phyloP scores from a whole-genome alignment of 176 grass and related monocot genomes.

The Carex littledalei region DNA sequence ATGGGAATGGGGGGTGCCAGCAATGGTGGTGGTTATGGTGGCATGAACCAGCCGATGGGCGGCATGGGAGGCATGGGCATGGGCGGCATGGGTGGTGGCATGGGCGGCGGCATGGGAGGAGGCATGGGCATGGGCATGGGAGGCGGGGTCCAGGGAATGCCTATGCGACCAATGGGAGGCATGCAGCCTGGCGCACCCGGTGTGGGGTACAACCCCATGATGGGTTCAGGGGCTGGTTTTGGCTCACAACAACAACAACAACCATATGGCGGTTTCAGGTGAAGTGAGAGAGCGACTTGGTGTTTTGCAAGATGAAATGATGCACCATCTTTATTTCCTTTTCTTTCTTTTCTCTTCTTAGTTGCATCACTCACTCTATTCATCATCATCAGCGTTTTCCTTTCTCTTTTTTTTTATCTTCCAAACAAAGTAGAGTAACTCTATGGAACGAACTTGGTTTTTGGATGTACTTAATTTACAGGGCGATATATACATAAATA shows the following conservation, averaged over 20 bases:
- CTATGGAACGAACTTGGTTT: neutral
- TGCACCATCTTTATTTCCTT: neutral
- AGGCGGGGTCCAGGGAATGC: constrained; percentile 52
- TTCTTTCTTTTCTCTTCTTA: neutral
- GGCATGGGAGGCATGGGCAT: constrained; percentile 17
- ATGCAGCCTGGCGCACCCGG: constrained; percentile 55
- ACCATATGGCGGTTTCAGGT: constrained; percentile 81
- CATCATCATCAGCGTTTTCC: neutral
- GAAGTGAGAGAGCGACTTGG: constrained; percentile 13
- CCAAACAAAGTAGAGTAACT: neutral
- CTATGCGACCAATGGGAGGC: constrained; percentile 50
- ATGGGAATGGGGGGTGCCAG: constrained; percentile 43
- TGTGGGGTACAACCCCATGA: constrained; percentile 72
- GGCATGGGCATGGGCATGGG: constrained; percentile 49
- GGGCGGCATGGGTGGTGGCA: constrained; percentile 26
- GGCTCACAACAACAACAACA: constrained; percentile 72
- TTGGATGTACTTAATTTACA: constrained; percentile 26
- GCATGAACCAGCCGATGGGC: constrained; percentile 42
- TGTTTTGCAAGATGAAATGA: neutral
- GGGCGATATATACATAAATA: constrained; percentile 6
- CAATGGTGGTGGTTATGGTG: constrained; percentile 42
- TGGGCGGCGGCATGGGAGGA: constrained; percentile 37
- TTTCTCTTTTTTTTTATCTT: neutral
- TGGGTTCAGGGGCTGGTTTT: constrained; percentile 39
- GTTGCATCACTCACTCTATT: neutral